Conservation (phyloP, 2,329 filamentous ascomycete species). For the Fonsecaea nubica region DNA sequence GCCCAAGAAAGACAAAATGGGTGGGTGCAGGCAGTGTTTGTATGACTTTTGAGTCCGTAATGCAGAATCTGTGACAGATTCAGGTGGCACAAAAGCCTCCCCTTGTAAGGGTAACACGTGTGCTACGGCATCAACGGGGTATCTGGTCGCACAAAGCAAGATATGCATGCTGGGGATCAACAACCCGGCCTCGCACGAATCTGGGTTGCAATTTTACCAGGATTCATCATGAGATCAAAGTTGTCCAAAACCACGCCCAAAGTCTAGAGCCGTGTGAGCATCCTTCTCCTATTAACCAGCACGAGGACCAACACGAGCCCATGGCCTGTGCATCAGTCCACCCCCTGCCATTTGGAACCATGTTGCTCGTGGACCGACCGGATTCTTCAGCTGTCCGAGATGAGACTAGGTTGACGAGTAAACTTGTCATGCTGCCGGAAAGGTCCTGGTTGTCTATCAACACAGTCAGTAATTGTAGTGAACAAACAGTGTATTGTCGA, state of each 20-base stretch:
- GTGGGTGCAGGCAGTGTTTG: conserved; percentile 17
- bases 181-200: not conserved
- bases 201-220: conserved; percentile 3
- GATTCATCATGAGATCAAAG: not conserved
- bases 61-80: conserved; percentile 31
- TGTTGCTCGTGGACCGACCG: not conserved
- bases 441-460: not conserved
- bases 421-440: too few species aligned
- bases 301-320: not conserved
- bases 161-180: not conserved
- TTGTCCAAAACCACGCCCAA: not conserved
- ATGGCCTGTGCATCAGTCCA: conserved; percentile 7
- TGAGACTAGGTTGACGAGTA: not conserved
- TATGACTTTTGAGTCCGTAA: conserved; percentile 2
- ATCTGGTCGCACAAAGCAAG: not conserved
- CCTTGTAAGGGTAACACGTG: conserved; percentile 19
- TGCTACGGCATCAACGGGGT: conserved; percentile 15
- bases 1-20: conserved; percentile 11
- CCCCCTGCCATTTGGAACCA: conserved; percentile 7
- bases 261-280: not conserved
- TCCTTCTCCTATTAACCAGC: not conserved
- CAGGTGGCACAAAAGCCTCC: conserved; percentile 16
- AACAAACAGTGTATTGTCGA: too few species aligned
- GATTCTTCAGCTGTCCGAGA: not conserved
- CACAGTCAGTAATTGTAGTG: too few species aligned